Conservation (phyloP, 495 filamentous ascomycete genomes). For the Penicillium manginii region DNA sequence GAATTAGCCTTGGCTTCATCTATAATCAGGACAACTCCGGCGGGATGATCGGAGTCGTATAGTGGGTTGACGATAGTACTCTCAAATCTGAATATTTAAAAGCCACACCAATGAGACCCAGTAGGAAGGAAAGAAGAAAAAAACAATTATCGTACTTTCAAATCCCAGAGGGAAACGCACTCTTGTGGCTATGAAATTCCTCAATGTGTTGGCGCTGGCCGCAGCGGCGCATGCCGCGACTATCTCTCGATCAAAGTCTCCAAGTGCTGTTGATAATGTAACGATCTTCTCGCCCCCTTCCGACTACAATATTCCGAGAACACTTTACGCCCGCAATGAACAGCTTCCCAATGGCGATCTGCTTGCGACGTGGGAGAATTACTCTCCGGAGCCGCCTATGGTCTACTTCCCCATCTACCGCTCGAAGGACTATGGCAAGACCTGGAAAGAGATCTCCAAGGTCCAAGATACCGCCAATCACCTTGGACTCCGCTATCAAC, state of each 20-base stretch:
- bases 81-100: conserved; percentile 12
- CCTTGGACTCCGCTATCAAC: conserved; percentile 69
- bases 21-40: conserved; percentile 34
- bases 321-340: conserved; percentile 28
- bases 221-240: conserved; percentile 20
- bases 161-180: not conserved
- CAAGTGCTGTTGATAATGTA: conserved; percentile 17
- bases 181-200: conserved; percentile 19
- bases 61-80: not conserved
- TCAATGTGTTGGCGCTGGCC: conserved; percentile 24
- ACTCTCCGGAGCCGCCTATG: conserved; percentile 56
- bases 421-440: conserved; percentile 61
- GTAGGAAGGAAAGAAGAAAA: not conserved
- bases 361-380: conserved; percentile 65
- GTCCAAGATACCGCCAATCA: conserved; percentile 66
- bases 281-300: conserved; percentile 40
- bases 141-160: not conserved
- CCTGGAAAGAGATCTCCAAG: conserved; percentile 63
- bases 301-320: conserved; percentile 40
- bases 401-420: conserved; percentile 69
- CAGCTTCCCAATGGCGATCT: conserved; percentile 29
- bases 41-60: conserved; percentile 23
- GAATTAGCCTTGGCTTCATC: conserved; percentile 10
- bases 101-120: not conserved
- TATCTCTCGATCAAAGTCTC: conserved; percentile 8